A percentile compares a stretch with the other conserved stretches of the same genome.
Evolutionary conservation across 2,329 filamentous ascomycete species (phyloP).

Genomic region (Zymoseptoria crescenta): DNA sequence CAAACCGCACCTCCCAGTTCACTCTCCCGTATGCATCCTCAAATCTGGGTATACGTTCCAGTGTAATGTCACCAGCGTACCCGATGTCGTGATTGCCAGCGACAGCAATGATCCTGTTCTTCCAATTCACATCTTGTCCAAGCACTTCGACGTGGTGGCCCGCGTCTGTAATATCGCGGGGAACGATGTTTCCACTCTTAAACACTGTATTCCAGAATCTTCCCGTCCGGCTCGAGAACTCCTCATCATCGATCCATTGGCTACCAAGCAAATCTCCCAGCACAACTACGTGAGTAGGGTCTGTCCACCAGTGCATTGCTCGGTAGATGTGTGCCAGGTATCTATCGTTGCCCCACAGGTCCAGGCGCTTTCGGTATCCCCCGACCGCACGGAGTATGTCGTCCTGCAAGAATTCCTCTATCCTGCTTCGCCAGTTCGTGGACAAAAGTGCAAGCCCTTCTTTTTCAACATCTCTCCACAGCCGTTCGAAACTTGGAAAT

Average conservation of each 20-base stretch:
- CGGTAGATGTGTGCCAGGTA: constrained; percentile 92
- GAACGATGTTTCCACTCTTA: constrained; percentile 19
- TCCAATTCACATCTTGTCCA: constrained; percentile 53
- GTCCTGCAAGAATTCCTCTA: constrained; percentile 27
- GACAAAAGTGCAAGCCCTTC: constrained; percentile 4
- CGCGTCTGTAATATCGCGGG: constrained; percentile 24
- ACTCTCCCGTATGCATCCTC: constrained; percentile 76
- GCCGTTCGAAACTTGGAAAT: constrained; percentile 32
- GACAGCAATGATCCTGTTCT: constrained; percentile 73
- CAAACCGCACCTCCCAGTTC: constrained; percentile 80
- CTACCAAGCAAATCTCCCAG: constrained; percentile 88
- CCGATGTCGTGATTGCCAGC: constrained; percentile 95
- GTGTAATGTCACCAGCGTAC: constrained; percentile 83
- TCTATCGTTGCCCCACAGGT: constrained; percentile 87
- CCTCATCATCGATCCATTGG: constrained; percentile 83
- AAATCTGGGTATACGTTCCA: constrained; percentile 69
- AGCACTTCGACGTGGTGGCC: constrained; percentile 31
- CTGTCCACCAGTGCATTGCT: constrained; percentile 72
- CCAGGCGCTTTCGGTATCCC: constrained; percentile 68
- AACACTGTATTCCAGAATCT: constrained; percentile 25
- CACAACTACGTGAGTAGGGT: constrained; percentile 79
- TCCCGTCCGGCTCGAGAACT: constrained; percentile 64
- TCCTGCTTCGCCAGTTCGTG: background rate
- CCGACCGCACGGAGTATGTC: constrained; percentile 62
- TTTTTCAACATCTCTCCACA: constrained; percentile 9